A percentile compares a stretch with the other conserved stretches of the same genome.
phyloP scores from a whole-genome alignment of 345 rosid genomes.

The Populus ilicifolia region DNA sequence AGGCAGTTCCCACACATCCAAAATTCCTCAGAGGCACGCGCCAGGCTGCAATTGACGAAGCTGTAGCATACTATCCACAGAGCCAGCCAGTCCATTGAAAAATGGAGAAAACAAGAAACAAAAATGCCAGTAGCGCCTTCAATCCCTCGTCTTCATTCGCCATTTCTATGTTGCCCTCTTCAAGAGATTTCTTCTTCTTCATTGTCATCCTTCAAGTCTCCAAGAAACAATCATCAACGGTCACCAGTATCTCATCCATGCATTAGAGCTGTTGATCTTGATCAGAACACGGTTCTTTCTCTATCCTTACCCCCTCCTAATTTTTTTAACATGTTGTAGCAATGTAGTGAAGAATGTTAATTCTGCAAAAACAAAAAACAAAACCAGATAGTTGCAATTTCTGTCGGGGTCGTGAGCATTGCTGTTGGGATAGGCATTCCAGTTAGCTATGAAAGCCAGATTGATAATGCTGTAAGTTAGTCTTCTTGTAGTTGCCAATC shows the following conservation, averaged over 20 bases:
- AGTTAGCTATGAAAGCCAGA: conserved; percentile 73
- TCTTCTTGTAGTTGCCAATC: background rate
- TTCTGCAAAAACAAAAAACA: background rate
- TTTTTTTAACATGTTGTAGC: background rate
- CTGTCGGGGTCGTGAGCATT: conserved; percentile 80
- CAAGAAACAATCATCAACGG: conserved; percentile 37
- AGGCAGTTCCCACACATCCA: conserved; percentile 26
- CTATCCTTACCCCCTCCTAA: background rate
- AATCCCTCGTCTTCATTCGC: conserved; percentile 51
- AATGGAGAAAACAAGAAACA: background rate
- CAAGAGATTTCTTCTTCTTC: conserved; percentile 22
- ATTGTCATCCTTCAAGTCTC: conserved; percentile 13
- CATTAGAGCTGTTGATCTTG: conserved; percentile 67
- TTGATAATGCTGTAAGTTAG: conserved; percentile 70
- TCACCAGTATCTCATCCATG: conserved; percentile 44
- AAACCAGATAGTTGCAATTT: conserved; percentile 62
- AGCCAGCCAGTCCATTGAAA: background rate
- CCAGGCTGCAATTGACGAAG: background rate
- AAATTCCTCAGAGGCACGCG: conserved; percentile 5
- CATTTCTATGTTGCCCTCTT: conserved; percentile 50
- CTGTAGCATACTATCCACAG: background rate
- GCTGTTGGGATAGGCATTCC: conserved; percentile 88
- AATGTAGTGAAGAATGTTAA: background rate
- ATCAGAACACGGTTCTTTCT: conserved; percentile 70
- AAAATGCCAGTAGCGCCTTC: conserved; percentile 50